Conservation (phyloP, 495 filamentous ascomycete genomes). For the Hypoxylon perforatum region DNA sequence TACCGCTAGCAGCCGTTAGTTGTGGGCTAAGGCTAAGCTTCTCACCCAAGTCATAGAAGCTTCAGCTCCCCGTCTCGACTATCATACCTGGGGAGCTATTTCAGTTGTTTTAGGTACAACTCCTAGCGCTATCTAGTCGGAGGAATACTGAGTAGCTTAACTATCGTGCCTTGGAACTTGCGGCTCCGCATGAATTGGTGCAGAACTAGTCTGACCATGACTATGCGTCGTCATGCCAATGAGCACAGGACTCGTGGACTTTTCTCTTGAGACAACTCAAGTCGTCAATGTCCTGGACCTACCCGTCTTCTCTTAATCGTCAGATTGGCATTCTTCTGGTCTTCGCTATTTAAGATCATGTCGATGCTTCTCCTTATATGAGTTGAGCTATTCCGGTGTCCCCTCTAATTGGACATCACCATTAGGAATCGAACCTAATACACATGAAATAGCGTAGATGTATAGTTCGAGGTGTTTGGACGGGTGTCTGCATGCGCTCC, state of each 20-base stretch:
- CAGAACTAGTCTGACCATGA: neutral
- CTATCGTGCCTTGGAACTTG: constrained; percentile 15
- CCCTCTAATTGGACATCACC: too few relatives aligned
- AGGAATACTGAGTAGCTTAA: too few relatives aligned
- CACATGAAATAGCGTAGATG: too few relatives aligned
- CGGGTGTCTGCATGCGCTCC: neutral
- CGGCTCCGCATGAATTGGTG: neutral
- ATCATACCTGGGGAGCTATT: constrained; percentile 10
- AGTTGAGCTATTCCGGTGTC: too few relatives aligned
- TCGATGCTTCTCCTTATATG: too few relatives aligned
- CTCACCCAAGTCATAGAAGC: constrained; percentile 6
- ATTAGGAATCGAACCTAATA: too few relatives aligned
- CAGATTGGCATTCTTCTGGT: too few relatives aligned
- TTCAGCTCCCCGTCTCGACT: constrained; percentile 9
- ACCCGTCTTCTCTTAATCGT: neutral
- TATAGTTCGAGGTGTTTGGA: neutral
- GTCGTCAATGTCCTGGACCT: neutral
- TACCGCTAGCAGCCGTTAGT: constrained; percentile 8
- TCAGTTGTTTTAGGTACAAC: too few relatives aligned
- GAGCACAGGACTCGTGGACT: neutral
- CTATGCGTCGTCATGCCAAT: neutral
- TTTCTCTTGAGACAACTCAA: neutral
- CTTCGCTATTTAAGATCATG: too few relatives aligned
- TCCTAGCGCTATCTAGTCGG: too few relatives aligned
- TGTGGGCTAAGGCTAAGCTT: neutral